A percentile compares a stretch with the other conserved stretches of the same genome.
Evolutionary conservation across 331 rosid genomes (phyloP).

Genomic region (Spiraea crenata): DNA sequence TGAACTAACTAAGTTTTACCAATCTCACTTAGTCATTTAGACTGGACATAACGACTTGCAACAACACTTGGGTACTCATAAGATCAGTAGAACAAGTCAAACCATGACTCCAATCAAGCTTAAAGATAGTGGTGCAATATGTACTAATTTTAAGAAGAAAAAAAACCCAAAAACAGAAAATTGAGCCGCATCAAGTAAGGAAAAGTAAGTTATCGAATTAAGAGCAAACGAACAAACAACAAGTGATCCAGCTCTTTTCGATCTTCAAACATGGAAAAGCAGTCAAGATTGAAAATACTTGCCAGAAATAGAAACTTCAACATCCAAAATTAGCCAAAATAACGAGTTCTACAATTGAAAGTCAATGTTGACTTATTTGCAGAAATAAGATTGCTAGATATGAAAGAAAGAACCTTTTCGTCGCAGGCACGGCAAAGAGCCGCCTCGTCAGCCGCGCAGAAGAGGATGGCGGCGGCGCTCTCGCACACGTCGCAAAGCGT

Average conservation of each 20-base stretch:
- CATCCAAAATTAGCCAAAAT: not conserved
- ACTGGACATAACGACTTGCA: not conserved
- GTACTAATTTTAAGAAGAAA: not conserved
- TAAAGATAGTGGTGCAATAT: constrained; percentile 4
- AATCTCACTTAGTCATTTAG: constrained; percentile 13
- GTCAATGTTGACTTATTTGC: not conserved
- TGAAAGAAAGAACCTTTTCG: constrained; percentile 31
- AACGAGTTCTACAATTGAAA: not conserved
- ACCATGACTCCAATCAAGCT: not conserved
- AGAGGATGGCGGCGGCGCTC: constrained; percentile 50
- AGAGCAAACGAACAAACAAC: not conserved
- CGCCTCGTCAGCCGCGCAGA: constrained; percentile 62
- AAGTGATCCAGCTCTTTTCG: not conserved
- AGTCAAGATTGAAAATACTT: not conserved
- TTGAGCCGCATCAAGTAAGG: not conserved
- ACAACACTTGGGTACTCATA: not conserved
- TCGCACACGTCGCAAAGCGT: constrained; percentile 56
- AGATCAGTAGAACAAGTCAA: not conserved
- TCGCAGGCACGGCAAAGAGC: constrained; percentile 55
- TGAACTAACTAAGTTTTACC: not conserved
- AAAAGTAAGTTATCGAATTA: not conserved
- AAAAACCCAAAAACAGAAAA: not conserved
- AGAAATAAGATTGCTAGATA: not conserved
- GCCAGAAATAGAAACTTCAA: not conserved
- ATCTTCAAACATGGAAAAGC: not conserved